phyloP scores from a whole-genome alignment of 2,329 filamentous ascomycete genomes.

The Cercospora beticola region DNA sequence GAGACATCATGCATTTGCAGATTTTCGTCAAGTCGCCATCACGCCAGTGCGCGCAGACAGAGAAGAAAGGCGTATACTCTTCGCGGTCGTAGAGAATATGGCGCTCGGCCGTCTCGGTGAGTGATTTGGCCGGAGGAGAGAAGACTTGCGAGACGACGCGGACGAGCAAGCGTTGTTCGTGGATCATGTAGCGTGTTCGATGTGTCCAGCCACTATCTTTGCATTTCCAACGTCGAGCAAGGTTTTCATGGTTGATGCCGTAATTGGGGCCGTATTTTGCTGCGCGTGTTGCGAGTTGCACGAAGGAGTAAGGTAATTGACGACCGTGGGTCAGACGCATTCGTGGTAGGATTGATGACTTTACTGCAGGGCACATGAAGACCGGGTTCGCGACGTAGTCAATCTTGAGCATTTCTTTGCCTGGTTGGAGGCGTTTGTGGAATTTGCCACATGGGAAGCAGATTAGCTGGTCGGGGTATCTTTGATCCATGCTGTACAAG shows the following conservation, averaged over 20 bases:
- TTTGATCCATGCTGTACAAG: conserved; percentile 51
- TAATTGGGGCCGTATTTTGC: conserved; percentile 49
- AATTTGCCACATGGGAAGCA: conserved; percentile 59
- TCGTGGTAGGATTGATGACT: conserved; percentile 52
- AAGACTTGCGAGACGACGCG: conserved; percentile 58
- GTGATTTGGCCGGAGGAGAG: conserved; percentile 47
- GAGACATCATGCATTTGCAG: conserved; percentile 61
- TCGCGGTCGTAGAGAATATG: conserved; percentile 59
- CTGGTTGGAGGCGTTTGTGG: conserved; percentile 55
- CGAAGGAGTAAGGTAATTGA: conserved; percentile 58
- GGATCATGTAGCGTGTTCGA: conserved; percentile 55
- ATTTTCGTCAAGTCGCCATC: conserved; percentile 60
- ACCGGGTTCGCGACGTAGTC: conserved; percentile 57
- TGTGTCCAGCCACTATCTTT: conserved; percentile 55
- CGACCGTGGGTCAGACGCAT: conserved; percentile 56
- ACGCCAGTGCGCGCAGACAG: conserved; percentile 62
- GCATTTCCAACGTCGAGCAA: conserved; percentile 57
- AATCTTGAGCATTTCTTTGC: conserved; percentile 55
- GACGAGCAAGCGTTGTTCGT: conserved; percentile 56
- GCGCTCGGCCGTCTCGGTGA: conserved; percentile 54
- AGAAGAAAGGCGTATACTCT: conserved; percentile 63
- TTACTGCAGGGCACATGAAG: conserved; percentile 56
- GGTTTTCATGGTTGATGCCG: conserved; percentile 49
- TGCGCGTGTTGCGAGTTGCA: conserved; percentile 57
- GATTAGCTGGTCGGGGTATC: conserved; percentile 57